Percentiles rank a stretch among this genome's conserved stretches.
These are phyloP conservation scores for Colletotrichum sp. DNA, from an alignment of 2,329 filamentous ascomycete genomes.

Conservation along the genomic window DNA sequence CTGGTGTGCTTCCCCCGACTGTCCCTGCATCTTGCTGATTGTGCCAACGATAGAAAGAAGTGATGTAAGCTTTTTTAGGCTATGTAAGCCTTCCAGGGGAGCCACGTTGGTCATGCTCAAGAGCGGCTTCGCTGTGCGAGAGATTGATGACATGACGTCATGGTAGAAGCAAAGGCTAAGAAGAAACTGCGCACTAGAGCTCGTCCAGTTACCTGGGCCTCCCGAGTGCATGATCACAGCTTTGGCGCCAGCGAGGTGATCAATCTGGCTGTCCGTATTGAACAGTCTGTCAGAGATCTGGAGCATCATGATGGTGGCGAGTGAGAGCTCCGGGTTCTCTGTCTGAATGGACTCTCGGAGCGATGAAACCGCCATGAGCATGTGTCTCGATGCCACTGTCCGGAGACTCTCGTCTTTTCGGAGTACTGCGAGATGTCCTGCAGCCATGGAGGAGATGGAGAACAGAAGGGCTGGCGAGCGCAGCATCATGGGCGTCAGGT, in stretches of 20 bases:
- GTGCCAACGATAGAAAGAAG: constrained; percentile 26
- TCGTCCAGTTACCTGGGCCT: constrained; percentile 21
- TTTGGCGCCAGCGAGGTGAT: constrained; percentile 34
- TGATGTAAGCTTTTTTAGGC: constrained; percentile 24
- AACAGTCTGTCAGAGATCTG: constrained; percentile 35
- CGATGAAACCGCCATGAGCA: constrained; percentile 24
- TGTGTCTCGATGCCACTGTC: constrained; percentile 26
- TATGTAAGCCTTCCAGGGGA: constrained; percentile 26
- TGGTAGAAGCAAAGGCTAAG: constrained; percentile 34
- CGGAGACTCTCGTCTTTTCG: constrained; percentile 25
- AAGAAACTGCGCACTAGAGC: constrained; percentile 29
- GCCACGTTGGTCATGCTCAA: constrained; percentile 25
- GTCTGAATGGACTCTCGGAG: not conserved
- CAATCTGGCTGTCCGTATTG: constrained; percentile 29
- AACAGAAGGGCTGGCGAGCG: constrained; percentile 30
- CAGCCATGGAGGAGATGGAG: constrained; percentile 34
- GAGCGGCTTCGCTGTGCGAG: constrained; percentile 27
- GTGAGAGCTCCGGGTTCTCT: constrained; percentile 28
- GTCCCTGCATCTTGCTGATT: constrained; percentile 29
- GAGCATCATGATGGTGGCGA: constrained; percentile 34
- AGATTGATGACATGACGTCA: constrained; percentile 34
- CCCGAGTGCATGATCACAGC: constrained; percentile 28
- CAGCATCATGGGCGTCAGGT: constrained; percentile 34
- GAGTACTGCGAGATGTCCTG: constrained; percentile 32
- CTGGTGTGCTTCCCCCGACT: constrained; percentile 6